Base-by-base conservation (phyloP, 106 monocot genomes). In the Acorus gramineus region DNA sequence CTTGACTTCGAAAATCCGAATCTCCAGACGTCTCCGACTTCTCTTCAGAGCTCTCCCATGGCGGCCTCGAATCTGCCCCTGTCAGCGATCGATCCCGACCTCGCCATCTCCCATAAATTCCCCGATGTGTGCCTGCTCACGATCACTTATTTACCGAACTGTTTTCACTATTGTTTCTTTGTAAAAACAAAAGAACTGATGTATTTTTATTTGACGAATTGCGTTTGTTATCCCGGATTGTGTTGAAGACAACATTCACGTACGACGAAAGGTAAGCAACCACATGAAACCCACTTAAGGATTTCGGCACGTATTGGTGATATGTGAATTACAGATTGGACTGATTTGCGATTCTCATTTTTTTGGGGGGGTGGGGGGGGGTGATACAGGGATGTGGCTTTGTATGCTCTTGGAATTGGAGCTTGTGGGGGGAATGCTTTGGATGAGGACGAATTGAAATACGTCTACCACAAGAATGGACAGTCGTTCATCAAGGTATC, bases 341-440 rank as follows among this genome's bases (percentile, higher is more conserved):
- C 4, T 14, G 10, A 4, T 8, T 72, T 47, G 7, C 4, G 47
- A 47, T 51, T 55, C 4, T 69, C 5, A 49, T 64, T 56, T 10
- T 14, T 0, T 49, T 57, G 53, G 55, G 28, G 28, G 28, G 28
- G 28, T 0, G 28, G 28, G 28, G 28, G 28, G 28, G 28, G 28
- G 1, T 28, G 28, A 28, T 0, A 52, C 63, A 95, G 95, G 62
- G 95, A 90, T 72, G 95, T 70, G 28, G 88, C 81, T 57, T 62
- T 91, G 3, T 98, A 98, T 67, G 92, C 91, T 2, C 87, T 98
- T 14, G 92, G 98, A 0, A 53, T 89, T 11, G 92, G 98, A 54
- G 87, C 98, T 49, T 98, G 98, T 10, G 81, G 63, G 6, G 61
- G 57, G 46, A 78, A 98, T 67, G 76, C 91, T 5, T 47, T 92